phyloP scores from a whole-genome alignment of 2,329 filamentous ascomycete genomes.

The Colletotrichum chrysophilum region DNA sequence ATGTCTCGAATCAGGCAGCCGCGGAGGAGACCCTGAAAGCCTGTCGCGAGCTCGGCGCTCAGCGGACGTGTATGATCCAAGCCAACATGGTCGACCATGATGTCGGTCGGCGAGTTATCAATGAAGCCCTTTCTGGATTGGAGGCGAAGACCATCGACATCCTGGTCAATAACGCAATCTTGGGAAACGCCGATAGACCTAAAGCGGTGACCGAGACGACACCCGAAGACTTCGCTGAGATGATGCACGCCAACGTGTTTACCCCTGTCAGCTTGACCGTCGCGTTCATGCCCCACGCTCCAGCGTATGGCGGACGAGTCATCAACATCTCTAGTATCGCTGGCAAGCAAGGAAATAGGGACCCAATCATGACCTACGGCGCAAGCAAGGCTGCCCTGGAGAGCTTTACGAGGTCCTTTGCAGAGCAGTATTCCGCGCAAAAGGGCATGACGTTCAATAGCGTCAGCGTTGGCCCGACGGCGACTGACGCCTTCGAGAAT shows the following conservation, averaged over 20 bases:
- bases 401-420: constrained; percentile 30
- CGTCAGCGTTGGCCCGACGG: constrained; percentile 33
- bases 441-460: constrained; percentile 33
- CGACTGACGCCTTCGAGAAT: constrained; percentile 5
- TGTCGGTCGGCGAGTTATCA: background rate
- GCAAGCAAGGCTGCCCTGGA: constrained; percentile 38
- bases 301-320: constrained; percentile 31
- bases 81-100: background rate
- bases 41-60: background rate
- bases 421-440: constrained; percentile 31
- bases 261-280: constrained; percentile 33
- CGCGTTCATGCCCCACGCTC: constrained; percentile 30
- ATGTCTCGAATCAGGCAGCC: background rate
- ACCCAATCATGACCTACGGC: constrained; percentile 27
- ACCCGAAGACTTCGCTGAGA: background rate
- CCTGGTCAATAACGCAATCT: constrained; percentile 1
- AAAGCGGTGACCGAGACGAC: background rate
- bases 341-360: background rate
- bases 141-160: background rate
- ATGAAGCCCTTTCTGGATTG: background rate
- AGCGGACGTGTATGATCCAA: background rate
- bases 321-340: constrained; percentile 36
- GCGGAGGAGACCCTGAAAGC: background rate
- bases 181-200: background rate
- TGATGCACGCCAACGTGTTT: constrained; percentile 10